Base-by-base conservation (phyloP, 495 filamentous ascomycete genomes). In the Podospora pseudocomata region DNA sequence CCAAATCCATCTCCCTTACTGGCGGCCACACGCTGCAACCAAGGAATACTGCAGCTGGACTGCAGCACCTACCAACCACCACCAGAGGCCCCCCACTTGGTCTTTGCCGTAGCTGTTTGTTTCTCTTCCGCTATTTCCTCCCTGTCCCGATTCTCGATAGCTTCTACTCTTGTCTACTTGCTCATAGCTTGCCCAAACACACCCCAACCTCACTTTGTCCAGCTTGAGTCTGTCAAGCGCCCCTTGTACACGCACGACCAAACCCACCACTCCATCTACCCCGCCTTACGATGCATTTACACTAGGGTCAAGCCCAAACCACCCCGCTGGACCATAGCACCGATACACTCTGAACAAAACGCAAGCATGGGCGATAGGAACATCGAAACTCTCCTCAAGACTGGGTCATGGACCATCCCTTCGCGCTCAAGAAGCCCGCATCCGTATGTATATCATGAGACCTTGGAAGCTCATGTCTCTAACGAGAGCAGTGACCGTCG, bases 371-470 rank as follows among this genome's bases (percentile, higher is more conserved):
- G 74, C 65, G 73, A 77, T 23, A 69, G 34, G 58, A 74, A 80
- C 55, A 68, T 82, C 53, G 71, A 81, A 6, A 69, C 69, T 15
- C 74, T 82, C 71, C 70, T 82, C 20, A 61, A 72, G 60, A 78
- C 78, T 27, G 81, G 80, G 62, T 81, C 81, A 53, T 82, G 76
- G 77, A 76, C 74, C 60, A 80, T 69, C 6, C n/a, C 27, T 54
- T 78, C 80, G 57, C 77, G 80, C 69, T 79, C 80, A 26, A 76
- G 71, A 63, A 82, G 79, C 66, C 79, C 77, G 28, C 71, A 76
- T 60, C 70, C 73, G 81, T 83, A 74, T 76, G 81, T 76, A 60
- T n/a, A 28, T 13, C 34, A 54, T 57, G 23, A 23, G 23, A 23
- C 1, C 54, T 49, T 64, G 67, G 65, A 34, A 3, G 6, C 11